phyloP scores from a whole-genome alignment of 202 grass and related monocot genomes.

The Zoysia matrella region DNA sequence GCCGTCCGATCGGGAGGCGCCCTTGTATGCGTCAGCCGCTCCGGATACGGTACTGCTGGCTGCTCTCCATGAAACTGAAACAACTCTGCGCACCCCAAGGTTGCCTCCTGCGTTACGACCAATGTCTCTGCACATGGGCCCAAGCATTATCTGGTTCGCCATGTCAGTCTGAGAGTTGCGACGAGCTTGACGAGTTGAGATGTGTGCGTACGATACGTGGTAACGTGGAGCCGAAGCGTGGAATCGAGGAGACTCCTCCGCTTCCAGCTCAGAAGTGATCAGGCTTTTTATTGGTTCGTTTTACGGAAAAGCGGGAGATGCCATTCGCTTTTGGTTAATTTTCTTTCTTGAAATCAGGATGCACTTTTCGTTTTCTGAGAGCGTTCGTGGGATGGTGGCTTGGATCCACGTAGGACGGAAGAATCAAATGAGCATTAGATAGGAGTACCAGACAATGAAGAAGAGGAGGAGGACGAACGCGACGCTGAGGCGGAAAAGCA shows the following conservation, averaged over 20 bases:
- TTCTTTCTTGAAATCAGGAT: too few relatives aligned
- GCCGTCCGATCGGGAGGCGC: constrained; percentile 22
- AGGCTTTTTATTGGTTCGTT: constrained; percentile 15
- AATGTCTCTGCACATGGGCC: background rate
- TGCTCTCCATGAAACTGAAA: background rate
- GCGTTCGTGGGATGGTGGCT: too few relatives aligned
- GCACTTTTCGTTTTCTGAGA: too few relatives aligned
- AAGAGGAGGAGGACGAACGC: background rate
- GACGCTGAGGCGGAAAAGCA: background rate
- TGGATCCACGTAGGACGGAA: too few relatives aligned
- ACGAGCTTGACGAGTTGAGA: background rate
- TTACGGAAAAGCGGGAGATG: background rate
- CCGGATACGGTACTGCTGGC: constrained; percentile 17
- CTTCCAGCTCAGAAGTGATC: constrained; percentile 21
- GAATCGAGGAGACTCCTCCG: constrained; percentile 26
- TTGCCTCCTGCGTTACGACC: rapidly evolving
- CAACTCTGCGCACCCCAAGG: background rate
- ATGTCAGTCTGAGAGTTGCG: background rate
- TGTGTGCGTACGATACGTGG: background rate
- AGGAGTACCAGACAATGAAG: too few relatives aligned
- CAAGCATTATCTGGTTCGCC: rapidly evolving
- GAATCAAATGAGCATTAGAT: too few relatives aligned
- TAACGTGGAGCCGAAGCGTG: background rate
- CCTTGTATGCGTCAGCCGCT: constrained; percentile 47
- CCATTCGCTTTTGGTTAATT: background rate